Percentiles rank a stretch among this genome's conserved stretches.
phyloP scores from a whole-genome alignment of 805 yeast species.

The Candida chauliodis region DNA sequence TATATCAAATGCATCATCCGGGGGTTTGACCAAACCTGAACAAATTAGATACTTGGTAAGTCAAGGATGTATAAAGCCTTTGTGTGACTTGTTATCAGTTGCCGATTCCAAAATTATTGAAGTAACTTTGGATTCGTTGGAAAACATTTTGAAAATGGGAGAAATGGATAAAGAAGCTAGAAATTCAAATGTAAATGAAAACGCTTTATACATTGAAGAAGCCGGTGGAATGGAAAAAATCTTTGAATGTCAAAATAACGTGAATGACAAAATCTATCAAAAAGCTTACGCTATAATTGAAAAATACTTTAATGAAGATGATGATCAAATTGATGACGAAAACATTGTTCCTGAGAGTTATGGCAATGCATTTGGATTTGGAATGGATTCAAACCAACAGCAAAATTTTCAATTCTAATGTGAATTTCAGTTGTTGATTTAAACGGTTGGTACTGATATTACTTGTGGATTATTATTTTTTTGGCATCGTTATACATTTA shows the following conservation, averaged over 20 bases:
- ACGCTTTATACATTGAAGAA: constrained; percentile 91
- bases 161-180: constrained; percentile 83
- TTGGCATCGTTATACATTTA: constrained; percentile 1
- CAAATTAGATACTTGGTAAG: constrained; percentile 88
- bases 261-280: constrained; percentile 86
- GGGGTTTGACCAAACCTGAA: constrained; percentile 88
- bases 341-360: constrained; percentile 72
- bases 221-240: constrained; percentile 99
- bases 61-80: constrained; percentile 96
- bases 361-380: constrained; percentile 87
- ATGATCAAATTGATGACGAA: constrained; percentile 64
- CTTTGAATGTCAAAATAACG: constrained; percentile 86
- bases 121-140: constrained; percentile 92
- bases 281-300: constrained; percentile 89
- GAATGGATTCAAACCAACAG: constrained; percentile 57
- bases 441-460: not conserved
- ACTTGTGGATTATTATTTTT: not conserved
- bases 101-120: constrained; percentile 91
- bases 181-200: constrained; percentile 69
- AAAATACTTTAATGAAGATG: constrained; percentile 85
- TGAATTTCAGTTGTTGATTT: too few relatives aligned
- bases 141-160: constrained; percentile 90
- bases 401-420: constrained; percentile 48
- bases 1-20: constrained; percentile 94
- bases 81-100: constrained; percentile 84